A percentile compares a stretch with the other conserved stretches of the same genome.
These are phyloP conservation scores for Aspergillus ochraceoroseus DNA, from an alignment of 2,329 filamentous ascomycete species.

Conservation along the genomic window DNA sequence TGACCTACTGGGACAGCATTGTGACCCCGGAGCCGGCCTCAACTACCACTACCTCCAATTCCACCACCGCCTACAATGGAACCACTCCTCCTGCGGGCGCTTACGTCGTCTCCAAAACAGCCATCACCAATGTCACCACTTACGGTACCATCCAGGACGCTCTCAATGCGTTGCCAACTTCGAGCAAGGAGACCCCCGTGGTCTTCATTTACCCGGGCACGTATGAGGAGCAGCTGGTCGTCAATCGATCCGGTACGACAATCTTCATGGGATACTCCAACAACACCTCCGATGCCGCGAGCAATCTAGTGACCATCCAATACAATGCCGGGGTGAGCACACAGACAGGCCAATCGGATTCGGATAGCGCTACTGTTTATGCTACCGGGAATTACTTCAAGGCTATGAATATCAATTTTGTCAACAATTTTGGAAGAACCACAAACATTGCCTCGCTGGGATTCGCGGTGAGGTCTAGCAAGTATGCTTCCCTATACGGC, in stretches of 20 bases:
- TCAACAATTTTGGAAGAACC: constrained; percentile 37
- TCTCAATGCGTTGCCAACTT: constrained; percentile 33
- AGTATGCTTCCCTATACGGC: constrained; percentile 38
- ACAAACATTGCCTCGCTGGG: constrained; percentile 39
- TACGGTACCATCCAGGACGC: constrained; percentile 38
- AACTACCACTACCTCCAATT: constrained; percentile 24
- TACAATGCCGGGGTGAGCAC: constrained; percentile 38
- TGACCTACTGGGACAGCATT: constrained; percentile 39
- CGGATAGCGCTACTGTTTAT: constrained; percentile 41
- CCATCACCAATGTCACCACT: constrained; percentile 33
- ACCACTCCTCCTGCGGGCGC: constrained; percentile 33
- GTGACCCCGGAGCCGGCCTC: constrained; percentile 29
- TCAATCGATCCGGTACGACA: constrained; percentile 39
- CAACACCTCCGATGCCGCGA: constrained; percentile 35
- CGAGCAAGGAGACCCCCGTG: constrained; percentile 33
- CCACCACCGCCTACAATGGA: constrained; percentile 11
- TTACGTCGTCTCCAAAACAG: constrained; percentile 38
- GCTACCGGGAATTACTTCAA: constrained; percentile 41
- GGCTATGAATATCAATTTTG: constrained; percentile 41
- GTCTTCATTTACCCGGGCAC: constrained; percentile 42
- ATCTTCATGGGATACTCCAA: constrained; percentile 40
- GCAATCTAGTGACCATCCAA: constrained; percentile 38
- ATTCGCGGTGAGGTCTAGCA: constrained; percentile 42
- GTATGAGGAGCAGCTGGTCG: constrained; percentile 39
- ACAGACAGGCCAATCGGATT: constrained; percentile 34